A percentile compares a stretch with the other conserved stretches of the same genome.
Conservation (phyloP, 257 asterid genomes). For the Solanum appendiculatum region DNA sequence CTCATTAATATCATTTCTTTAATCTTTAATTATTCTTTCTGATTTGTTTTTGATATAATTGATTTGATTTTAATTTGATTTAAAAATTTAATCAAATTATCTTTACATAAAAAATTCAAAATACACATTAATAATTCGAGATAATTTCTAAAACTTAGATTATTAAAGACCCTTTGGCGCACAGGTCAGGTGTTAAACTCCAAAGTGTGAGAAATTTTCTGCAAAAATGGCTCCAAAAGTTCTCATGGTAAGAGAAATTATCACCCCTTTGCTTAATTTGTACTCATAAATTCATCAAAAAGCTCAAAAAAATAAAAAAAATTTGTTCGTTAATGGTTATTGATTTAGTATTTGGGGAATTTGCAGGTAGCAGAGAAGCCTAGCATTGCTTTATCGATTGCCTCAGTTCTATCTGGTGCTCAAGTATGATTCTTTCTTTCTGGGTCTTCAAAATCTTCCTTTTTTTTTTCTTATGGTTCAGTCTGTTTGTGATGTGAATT, state of each 20-base stretch:
- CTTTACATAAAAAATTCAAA: too few species aligned
- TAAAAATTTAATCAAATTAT: background rate
- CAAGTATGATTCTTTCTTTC: slow-evolving; percentile 34
- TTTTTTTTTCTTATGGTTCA: background rate
- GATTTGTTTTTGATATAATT: too few species aligned
- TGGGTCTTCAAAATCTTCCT: background rate
- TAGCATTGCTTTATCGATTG: slow-evolving; percentile 82
- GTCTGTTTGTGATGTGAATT: background rate
- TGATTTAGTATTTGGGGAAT: background rate
- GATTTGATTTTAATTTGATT: background rate
- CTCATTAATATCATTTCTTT: background rate
- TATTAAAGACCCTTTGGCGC: background rate
- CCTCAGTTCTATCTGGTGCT: slow-evolving; percentile 65
- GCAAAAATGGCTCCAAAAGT: slow-evolving; percentile 38
- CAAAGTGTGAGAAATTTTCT: background rate
- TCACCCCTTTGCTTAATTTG: background rate
- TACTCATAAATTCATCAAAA: background rate
- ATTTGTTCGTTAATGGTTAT: background rate
- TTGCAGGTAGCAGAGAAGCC: slow-evolving; percentile 92
- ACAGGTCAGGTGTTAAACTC: background rate
- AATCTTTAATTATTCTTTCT: too few species aligned
- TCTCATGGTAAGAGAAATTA: slow-evolving; percentile 26
- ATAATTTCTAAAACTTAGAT: accelerated
- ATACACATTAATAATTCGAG: background rate
- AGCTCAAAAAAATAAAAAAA: background rate